Conservation (phyloP, 2,329 filamentous ascomycete genomes). For the Penicillium glabrum region DNA sequence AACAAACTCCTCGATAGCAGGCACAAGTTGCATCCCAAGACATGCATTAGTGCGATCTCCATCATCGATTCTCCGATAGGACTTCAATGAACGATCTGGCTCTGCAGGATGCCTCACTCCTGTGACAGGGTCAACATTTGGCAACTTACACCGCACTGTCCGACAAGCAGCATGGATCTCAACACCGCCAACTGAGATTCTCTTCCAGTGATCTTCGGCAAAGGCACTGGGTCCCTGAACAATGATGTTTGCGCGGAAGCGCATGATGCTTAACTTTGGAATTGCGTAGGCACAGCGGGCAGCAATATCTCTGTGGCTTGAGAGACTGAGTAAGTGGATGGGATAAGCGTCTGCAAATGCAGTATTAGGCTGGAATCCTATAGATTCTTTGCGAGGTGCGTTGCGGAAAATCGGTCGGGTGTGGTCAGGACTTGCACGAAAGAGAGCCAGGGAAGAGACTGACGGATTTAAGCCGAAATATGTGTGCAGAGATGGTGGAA, state of each 20-base stretch:
- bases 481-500: conserved; percentile 50
- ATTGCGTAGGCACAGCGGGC: conserved; percentile 39
- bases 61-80: conserved; percentile 52
- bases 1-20: conserved; percentile 31
- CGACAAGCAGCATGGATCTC: conserved; percentile 54
- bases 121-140: conserved; percentile 59
- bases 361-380: conserved; percentile 55
- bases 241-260: conserved; percentile 61
- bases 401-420: conserved; percentile 54
- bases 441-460: conserved; percentile 48
- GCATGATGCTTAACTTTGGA: conserved; percentile 50
- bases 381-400: conserved; percentile 51
- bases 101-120: conserved; percentile 50
- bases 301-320: conserved; percentile 55
- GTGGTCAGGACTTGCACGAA: conserved; percentile 49
- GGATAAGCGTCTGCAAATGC: conserved; percentile 62
- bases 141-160: conserved; percentile 59
- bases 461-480: conserved; percentile 39
- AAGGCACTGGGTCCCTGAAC: conserved; percentile 54
- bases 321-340: conserved; percentile 55
- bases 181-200: conserved; percentile 43
- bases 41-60: conserved; percentile 51
- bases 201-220: conserved; percentile 59
- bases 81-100: conserved; percentile 51
- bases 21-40: conserved; percentile 55